phyloP scores from a whole-genome alignment of 2,329 filamentous ascomycete species.

The Emergomyces africanus region DNA sequence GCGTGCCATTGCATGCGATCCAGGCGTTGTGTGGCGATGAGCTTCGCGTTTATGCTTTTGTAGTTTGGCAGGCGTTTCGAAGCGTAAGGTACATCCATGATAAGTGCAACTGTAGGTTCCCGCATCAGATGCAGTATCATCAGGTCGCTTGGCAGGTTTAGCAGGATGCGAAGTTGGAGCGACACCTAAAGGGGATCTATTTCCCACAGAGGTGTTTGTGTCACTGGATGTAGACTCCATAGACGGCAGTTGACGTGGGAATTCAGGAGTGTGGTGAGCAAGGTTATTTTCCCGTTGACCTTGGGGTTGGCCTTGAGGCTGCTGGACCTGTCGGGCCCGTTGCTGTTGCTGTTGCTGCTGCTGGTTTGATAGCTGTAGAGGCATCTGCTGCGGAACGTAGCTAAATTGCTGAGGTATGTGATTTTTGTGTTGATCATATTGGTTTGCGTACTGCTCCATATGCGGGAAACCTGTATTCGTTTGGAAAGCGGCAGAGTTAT shows the following conservation, averaged over 20 bases:
- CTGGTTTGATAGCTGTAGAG: constrained; percentile 4
- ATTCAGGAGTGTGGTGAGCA: constrained; percentile 40
- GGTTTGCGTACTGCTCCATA: constrained; percentile 5
- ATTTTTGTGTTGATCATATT: constrained; percentile 4
- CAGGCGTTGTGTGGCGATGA: constrained; percentile 60
- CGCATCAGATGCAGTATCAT: constrained; percentile 55
- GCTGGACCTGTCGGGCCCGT: constrained; percentile 13
- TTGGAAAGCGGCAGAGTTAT: constrained; percentile 28
- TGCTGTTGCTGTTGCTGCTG: constrained; percentile 12
- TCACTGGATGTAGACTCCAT: constrained; percentile 52
- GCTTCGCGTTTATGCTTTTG: constrained; percentile 95
- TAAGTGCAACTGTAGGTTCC: constrained; percentile 96
- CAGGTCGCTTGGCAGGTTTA: constrained; percentile 40
- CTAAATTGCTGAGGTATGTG: constrained; percentile 10
- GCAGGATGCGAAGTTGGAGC: constrained; percentile 27
- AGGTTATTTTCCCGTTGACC: constrained; percentile 20
- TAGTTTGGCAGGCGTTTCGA: constrained; percentile 72
- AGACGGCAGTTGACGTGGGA: constrained; percentile 46
- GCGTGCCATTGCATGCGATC: constrained; percentile 30
- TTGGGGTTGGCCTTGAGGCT: constrained; percentile 13
- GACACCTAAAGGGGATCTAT: constrained; percentile 11
- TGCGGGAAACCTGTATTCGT: constrained; percentile 14
- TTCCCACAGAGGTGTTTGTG: constrained; percentile 13
- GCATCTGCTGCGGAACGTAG: constrained; percentile 12
- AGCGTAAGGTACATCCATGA: constrained; percentile 76